phyloP scores from a whole-genome alignment of 1,139 yeast genomes.

The Yamadazyma buinensis region DNA sequence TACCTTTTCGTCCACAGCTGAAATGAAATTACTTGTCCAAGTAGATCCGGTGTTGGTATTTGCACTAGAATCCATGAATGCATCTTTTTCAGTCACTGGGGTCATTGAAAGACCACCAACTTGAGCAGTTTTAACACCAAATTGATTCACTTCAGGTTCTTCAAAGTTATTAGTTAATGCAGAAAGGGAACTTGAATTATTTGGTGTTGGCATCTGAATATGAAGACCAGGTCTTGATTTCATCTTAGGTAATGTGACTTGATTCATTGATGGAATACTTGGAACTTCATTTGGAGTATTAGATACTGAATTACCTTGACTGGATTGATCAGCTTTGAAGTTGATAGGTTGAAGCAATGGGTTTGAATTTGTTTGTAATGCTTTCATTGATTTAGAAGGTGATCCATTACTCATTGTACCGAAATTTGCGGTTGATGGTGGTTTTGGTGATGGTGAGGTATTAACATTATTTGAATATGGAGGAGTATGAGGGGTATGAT shows the following conservation, averaged over 20 bases:
- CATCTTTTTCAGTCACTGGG: conserved; percentile 63
- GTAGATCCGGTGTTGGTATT: background rate
- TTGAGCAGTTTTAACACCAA: conserved; percentile 57
- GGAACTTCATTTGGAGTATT: background rate
- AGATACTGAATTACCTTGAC: background rate
- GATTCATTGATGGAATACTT: background rate
- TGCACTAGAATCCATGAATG: conserved; percentile 10
- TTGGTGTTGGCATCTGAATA: conserved; percentile 50
- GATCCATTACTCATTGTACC: conserved; percentile 24
- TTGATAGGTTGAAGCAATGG: conserved; percentile 63
- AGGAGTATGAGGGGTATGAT: conserved; percentile 33
- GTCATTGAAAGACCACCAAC: conserved; percentile 64
- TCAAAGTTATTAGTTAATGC: conserved; percentile 31
- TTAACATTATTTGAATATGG: conserved; percentile 23
- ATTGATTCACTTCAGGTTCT: conserved; percentile 49
- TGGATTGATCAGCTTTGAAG: conserved; percentile 25
- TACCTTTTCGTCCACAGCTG: conserved; percentile 12
- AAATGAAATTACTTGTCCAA: background rate
- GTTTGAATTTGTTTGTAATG: conserved; percentile 40
- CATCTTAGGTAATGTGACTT: background rate
- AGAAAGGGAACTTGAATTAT: conserved; percentile 29
- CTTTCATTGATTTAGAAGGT: conserved; percentile 56
- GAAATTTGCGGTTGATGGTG: conserved; percentile 24
- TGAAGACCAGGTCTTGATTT: conserved; percentile 37
- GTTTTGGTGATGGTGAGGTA: conserved; percentile 41